Evolutionary conservation across 768 basidiomycete species (phyloP), one percentile per base, ranked within the genome.

Genomic region (Termitomyces sp.): DNA sequence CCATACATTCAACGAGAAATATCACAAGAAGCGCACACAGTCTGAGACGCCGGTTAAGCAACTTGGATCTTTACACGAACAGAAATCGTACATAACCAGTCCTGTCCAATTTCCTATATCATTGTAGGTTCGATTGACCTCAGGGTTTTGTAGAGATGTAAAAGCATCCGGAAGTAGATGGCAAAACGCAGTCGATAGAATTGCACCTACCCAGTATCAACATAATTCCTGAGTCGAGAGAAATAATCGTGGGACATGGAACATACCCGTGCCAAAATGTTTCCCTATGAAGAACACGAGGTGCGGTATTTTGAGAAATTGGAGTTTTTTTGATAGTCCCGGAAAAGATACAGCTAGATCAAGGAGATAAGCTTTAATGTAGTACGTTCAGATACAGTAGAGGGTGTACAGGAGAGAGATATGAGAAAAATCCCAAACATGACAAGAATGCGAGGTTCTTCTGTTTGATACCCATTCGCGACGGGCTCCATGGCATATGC

Each of bases 271-370:
- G 36, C 91, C 91, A 63, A 92, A 92, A 67, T 93, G 91, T 65
- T 92, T 93, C 40, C 88, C 90, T n/a, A 90, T 75, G 70, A 93
- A 92, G 67, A 93, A 92, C 18, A 87, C 64, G 16, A 88, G 72
- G 24, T 78, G 78, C 1, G 88, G 89, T 62, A 90, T 84, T 53
- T 78, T 78, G 22, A 91, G 63, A 56, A 75, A 76, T 6, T 76
- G 74, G 14, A 78, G 65, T 1, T 76, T 76, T 57, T 79, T 82
- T 0, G 89, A 88, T 26, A 90, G 56, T 1, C 82, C 73, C 0
- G 91, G 90, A 60, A 92, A 87, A 0, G 87, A 87, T 1, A 84
- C 85, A n/a, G 90, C 90, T 80, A 38, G 10, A 26, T 22, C 1
- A 24, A 41, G 8, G 10, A 1, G 28, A 40, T 54, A 7, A 58